These are phyloP conservation scores for Apiospora sp. DNA, from an alignment of 2,329 filamentous ascomycete species.

Conservation along the genomic window DNA sequence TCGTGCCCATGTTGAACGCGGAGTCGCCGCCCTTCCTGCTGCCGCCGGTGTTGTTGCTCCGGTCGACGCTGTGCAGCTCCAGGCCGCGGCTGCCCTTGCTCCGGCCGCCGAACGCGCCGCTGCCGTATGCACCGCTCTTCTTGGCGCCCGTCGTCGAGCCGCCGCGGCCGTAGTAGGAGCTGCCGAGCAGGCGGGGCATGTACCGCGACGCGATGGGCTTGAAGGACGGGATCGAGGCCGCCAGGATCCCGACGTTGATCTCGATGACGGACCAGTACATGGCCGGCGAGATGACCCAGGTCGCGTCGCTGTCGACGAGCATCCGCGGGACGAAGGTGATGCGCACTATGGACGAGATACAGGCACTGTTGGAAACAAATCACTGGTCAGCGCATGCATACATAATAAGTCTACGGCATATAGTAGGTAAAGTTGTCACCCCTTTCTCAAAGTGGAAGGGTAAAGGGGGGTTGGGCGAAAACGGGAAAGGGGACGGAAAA, in stretches of 20 bases:
- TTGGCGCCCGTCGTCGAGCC: background rate
- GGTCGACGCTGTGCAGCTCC: constrained; percentile 27
- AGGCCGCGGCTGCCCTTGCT: constrained; percentile 17
- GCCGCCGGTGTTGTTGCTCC: background rate
- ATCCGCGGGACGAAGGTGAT: constrained; percentile 54
- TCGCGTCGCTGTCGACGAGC: constrained; percentile 45
- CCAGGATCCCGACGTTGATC: constrained; percentile 46
- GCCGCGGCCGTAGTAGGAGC: constrained; percentile 27
- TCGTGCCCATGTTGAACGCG: background rate
- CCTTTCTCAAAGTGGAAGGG: background rate
- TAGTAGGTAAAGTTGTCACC: background rate
- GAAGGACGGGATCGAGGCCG: constrained; percentile 45
- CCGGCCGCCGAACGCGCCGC: constrained; percentile 10
- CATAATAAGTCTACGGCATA: background rate
- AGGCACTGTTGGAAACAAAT: constrained; percentile 44
- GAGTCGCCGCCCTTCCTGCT: constrained; percentile 7
- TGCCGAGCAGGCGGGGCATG: constrained; percentile 47
- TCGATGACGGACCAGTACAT: constrained; percentile 52
- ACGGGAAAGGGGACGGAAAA: too few species aligned
- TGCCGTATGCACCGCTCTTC: constrained; percentile 1
- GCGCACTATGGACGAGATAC: constrained; percentile 54
- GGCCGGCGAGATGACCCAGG: constrained; percentile 46
- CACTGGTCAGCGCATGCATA: background rate
- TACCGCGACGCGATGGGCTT: constrained; percentile 46
- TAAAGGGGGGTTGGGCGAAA: background rate